Base-by-base conservation (phyloP, 441 rosid genomes). In the Jatropha multifida region DNA sequence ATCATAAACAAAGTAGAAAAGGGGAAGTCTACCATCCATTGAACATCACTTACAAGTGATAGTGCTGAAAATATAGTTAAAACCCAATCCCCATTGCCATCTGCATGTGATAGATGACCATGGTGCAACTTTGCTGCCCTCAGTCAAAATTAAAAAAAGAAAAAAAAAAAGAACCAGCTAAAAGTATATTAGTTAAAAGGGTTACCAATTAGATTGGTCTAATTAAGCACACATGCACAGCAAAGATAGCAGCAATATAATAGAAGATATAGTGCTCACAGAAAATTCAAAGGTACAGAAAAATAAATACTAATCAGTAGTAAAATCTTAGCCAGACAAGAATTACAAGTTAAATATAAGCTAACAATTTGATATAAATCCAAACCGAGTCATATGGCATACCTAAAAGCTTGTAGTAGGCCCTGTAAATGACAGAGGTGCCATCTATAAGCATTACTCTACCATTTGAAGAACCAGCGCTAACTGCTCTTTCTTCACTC, bases 31-130 rank as follows among this genome's bases (percentile, higher is more conserved):
- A 77, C 44, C 13, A 52, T 17, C 44, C 38, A 78, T 72, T 42
- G 56, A 66, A 55, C 4, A 64, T 74, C 71, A 85, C 98, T 91
- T 85, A 94, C 99, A 75, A 91, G 98, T 73, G 97, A 91, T 71
- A 96, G 83, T 49, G 98, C 94, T 32, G 94, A 85, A 82, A 88
- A 91, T 77, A 94, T 91, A 26, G 99, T 96, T 81, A 96, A 85
- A 82, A 94, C 98, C 98, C 98, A 96, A 84, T 96, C 98, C n/a
- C 94, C 98, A 23, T 96, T 96, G 74, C 99, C 99, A 87, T 92
- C 99, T 71, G 98, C 98, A 78, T 96, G 89, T 67, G 90, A 61
- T 74, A 94, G 86, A 84, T 92, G 87, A 68, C 99, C 98, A 78
- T 89, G 98, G 80, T 92, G 90, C 92, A 96, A 85, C 86, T 86